These are phyloP conservation scores for Globisporangium lucens DNA, from an alignment of 352 stramenopile genomes.

Conservation along the genomic window DNA sequence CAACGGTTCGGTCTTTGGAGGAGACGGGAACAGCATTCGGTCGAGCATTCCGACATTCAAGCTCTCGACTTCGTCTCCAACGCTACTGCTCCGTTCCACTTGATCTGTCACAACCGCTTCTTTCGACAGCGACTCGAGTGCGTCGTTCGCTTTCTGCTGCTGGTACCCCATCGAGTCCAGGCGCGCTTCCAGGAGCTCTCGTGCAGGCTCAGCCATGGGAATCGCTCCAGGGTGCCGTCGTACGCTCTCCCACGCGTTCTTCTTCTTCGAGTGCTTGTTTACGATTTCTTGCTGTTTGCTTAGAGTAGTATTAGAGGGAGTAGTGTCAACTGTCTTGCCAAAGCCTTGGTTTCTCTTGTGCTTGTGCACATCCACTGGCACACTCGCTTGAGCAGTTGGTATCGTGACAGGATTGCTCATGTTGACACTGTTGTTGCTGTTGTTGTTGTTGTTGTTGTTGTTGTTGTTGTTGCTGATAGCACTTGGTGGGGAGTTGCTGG, in stretches of 20 bases:
- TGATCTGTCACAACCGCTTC: slow-evolving; percentile 16
- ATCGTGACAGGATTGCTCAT: slow-evolving; percentile 5
- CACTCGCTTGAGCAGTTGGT: not conserved
- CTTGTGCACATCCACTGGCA: slow-evolving; percentile 5
- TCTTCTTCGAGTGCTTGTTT: slow-evolving; percentile 16
- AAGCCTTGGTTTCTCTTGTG: slow-evolving; percentile 1
- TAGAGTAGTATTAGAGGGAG: not conserved
- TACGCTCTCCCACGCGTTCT: slow-evolving; percentile 19
- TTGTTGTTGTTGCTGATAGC: slow-evolving; percentile 1
- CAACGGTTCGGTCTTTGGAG: slow-evolving; percentile 25
- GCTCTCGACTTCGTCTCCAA: slow-evolving; percentile 5
- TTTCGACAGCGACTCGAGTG: slow-evolving; percentile 36
- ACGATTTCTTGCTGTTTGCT: slow-evolving; percentile 3
- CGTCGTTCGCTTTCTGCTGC: slow-evolving; percentile 25
- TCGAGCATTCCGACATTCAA: slow-evolving; percentile 16
- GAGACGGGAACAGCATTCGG: slow-evolving; percentile 24
- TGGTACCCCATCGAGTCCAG: slow-evolving; percentile 57
- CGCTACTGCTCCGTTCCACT: not conserved
- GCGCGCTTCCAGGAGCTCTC: slow-evolving; percentile 40
- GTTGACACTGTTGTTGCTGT: not conserved
- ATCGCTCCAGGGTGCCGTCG: slow-evolving; percentile 27
- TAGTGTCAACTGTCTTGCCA: not conserved
- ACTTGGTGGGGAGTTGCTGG: slow-evolving; percentile 9
- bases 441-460: slow-evolving; percentile 1
- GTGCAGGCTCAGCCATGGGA: slow-evolving; percentile 30